Percentiles rank a stretch among this genome's conserved stretches.
Conservation (phyloP, 1,284 basidiomycete species). For the Cutaneotrichosporon cutaneum region DNA sequence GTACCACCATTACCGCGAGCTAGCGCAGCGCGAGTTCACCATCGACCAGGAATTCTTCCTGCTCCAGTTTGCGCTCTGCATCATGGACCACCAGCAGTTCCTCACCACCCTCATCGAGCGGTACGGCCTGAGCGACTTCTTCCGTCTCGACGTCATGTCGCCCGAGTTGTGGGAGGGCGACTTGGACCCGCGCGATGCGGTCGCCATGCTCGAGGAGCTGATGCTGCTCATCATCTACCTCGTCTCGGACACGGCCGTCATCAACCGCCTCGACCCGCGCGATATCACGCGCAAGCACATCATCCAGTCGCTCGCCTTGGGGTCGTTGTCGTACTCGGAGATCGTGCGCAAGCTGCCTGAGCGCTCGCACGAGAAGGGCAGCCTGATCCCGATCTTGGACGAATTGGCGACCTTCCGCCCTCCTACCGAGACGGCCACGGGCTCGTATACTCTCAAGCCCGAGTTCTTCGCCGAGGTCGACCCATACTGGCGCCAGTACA, state of each 20-base stretch:
- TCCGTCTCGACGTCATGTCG: slow-evolving; percentile 59
- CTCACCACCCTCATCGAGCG: slow-evolving; percentile 85
- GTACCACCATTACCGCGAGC: slow-evolving; percentile 94
- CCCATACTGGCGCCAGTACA: slow-evolving; percentile 95
- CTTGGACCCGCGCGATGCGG: slow-evolving; percentile 53
- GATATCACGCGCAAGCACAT: slow-evolving; percentile 77
- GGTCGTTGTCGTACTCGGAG: slow-evolving; percentile 86
- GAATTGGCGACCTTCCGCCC: slow-evolving; percentile 79
- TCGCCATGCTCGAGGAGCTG: slow-evolving; percentile 88
- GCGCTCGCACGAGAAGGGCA: slow-evolving; percentile 78
- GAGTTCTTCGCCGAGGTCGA: slow-evolving; percentile 84
- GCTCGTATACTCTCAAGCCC: slow-evolving; percentile 83
- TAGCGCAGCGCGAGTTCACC: slow-evolving; percentile 90
- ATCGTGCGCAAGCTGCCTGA: slow-evolving; percentile 89
- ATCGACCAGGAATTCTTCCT: slow-evolving; percentile 96
- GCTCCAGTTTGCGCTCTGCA: slow-evolving; percentile 77
- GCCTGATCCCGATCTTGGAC: slow-evolving; percentile 75
- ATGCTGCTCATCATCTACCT: slow-evolving; percentile 84
- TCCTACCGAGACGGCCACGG: slow-evolving; percentile 69
- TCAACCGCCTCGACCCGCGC: slow-evolving; percentile 68
- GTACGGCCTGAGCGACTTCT: slow-evolving; percentile 78
- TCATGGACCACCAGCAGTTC: slow-evolving; percentile 75
- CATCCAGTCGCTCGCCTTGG: slow-evolving; percentile 85
- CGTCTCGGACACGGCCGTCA: slow-evolving; percentile 75
- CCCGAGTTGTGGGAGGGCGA: slow-evolving; percentile 34